A percentile compares a stretch with the other conserved stretches of the same genome.
Conservation (phyloP, 148 eudicot genomes). For the Pouteria glomerata region DNA sequence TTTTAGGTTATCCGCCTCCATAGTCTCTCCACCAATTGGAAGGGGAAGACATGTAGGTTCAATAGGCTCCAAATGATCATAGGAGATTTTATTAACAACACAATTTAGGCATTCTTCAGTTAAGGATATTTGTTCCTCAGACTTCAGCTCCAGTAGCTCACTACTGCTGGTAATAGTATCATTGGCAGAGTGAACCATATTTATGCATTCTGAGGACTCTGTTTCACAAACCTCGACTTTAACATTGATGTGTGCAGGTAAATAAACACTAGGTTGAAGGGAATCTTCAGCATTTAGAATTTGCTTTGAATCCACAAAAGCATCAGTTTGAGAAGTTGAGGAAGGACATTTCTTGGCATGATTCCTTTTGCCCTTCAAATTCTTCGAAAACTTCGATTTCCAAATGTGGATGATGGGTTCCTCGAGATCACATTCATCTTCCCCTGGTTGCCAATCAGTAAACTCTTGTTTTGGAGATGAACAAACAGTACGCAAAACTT, state of each 20-base stretch:
- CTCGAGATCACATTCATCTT: slow-evolving; percentile 48
- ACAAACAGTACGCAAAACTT: slow-evolving; percentile 18
- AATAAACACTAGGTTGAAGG: not conserved
- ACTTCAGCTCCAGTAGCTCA: not conserved
- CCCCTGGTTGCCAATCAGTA: slow-evolving; percentile 22
- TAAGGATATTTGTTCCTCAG: slow-evolving; percentile 10
- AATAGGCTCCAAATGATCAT: slow-evolving; percentile 29
- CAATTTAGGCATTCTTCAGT: slow-evolving; percentile 21
- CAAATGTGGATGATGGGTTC: slow-evolving; percentile 55
- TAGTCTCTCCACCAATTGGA: slow-evolving; percentile 10
- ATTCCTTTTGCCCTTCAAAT: slow-evolving; percentile 35
- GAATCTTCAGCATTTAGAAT: slow-evolving; percentile 20
- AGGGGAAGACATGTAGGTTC: slow-evolving; percentile 19
- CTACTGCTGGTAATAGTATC: slow-evolving; percentile 10
- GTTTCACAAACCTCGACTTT: slow-evolving; percentile 36
- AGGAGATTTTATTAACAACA: slow-evolving; percentile 36
- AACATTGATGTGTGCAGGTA: slow-evolving; percentile 11
- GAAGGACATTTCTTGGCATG: slow-evolving; percentile 4
- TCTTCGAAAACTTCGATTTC: slow-evolving; percentile 45
- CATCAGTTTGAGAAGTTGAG: slow-evolving; percentile 10
- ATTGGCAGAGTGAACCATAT: slow-evolving; percentile 6
- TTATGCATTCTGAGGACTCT: slow-evolving; percentile 15
- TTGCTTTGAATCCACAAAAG: slow-evolving; percentile 20
- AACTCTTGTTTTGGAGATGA: slow-evolving; percentile 30
- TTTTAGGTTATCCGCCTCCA: slow-evolving; percentile 12